A percentile compares a stretch with the other conserved stretches of the same genome.
phyloP scores from a whole-genome alignment of 1,284 basidiomycete species.

The Apiotrichum laibachii region DNA sequence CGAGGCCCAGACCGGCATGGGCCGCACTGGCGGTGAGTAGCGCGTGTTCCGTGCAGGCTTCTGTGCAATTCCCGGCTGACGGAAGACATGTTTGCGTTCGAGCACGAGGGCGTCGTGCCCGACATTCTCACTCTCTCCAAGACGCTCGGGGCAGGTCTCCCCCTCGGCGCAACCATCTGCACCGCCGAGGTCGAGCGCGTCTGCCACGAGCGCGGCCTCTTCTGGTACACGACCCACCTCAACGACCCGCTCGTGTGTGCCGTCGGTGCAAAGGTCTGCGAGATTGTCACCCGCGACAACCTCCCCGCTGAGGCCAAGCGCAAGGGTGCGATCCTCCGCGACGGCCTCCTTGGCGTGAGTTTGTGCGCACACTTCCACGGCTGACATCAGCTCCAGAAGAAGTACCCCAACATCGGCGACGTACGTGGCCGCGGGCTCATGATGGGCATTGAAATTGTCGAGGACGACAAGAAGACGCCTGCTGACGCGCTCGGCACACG shows the following conservation, averaged over 20 bases:
- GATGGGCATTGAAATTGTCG: conserved; percentile 75
- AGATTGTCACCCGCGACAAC: conserved; percentile 59
- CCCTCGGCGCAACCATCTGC: conserved; percentile 76
- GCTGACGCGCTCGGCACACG: conserved; percentile 48
- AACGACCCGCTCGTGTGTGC: conserved; percentile 37
- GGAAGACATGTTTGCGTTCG: conserved; percentile 56
- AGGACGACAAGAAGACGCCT: conserved; percentile 35
- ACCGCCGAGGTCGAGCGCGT: conserved; percentile 58
- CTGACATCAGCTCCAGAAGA: conserved; percentile 48
- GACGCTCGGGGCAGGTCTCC: conserved; percentile 91
- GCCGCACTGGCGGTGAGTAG: conserved; percentile 72
- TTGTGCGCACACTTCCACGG: neutral
- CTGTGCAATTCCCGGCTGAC: neutral
- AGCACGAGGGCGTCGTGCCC: conserved; percentile 74
- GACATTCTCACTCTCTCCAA: conserved; percentile 86
- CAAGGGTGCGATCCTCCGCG: conserved; percentile 57
- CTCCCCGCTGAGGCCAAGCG: conserved; percentile 23
- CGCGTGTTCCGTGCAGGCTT: neutral
- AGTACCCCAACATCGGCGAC: conserved; percentile 62
- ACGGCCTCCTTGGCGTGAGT: conserved; percentile 23
- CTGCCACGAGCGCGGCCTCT: conserved; percentile 50
- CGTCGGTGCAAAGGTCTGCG: conserved; percentile 67
- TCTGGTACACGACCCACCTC: conserved; percentile 41
- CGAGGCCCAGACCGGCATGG: conserved; percentile 83
- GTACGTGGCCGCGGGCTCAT: conserved; percentile 75